Evolutionary conservation across 1,139 yeast species (phyloP).

Genomic region (Saccharomyces pastorianus): DNA sequence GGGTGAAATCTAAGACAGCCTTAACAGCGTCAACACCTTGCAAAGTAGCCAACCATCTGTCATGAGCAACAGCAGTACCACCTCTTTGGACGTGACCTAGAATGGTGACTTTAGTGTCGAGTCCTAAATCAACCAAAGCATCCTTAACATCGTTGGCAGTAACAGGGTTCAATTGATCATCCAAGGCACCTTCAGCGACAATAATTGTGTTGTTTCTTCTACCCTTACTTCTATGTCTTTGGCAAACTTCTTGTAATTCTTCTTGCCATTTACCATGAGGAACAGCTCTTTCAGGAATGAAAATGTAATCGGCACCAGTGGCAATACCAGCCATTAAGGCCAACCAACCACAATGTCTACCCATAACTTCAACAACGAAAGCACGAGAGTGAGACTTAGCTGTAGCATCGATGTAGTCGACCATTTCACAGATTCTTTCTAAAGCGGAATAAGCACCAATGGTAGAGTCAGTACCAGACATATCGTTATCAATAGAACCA

Average conservation of each 20-base stretch:
- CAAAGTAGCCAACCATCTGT: conserved; percentile 63
- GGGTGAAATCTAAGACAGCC: conserved; percentile 62
- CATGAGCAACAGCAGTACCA: conserved; percentile 78
- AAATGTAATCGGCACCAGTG: conserved; percentile 72
- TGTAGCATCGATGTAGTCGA: conserved; percentile 77
- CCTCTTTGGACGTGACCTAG: conserved; percentile 84
- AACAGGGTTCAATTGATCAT: conserved; percentile 56
- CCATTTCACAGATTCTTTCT: conserved; percentile 68
- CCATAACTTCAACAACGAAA: conserved; percentile 83
- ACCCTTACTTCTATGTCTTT: conserved; percentile 60
- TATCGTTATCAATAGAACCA: conserved; percentile 78
- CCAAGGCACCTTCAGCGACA: conserved; percentile 80
- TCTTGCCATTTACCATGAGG: conserved; percentile 54
- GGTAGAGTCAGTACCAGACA: conserved; percentile 76
- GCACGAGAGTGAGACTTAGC: conserved; percentile 80
- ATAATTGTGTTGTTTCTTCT: conserved; percentile 73
- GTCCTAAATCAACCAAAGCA: conserved; percentile 60
- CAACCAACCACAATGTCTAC: conserved; percentile 84
- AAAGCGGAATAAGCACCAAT: conserved; percentile 75
- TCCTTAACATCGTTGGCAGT: conserved; percentile 59
- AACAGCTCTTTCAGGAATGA: conserved; percentile 74
- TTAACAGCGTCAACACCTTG: conserved; percentile 82
- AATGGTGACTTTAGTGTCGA: conserved; percentile 72
- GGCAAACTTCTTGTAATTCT: conserved; percentile 56
- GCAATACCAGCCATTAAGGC: conserved; percentile 79